Evolutionary conservation across 176 grass and related monocot genomes (phyloP).

Genomic region (Dendrocalamus sinicus): DNA sequence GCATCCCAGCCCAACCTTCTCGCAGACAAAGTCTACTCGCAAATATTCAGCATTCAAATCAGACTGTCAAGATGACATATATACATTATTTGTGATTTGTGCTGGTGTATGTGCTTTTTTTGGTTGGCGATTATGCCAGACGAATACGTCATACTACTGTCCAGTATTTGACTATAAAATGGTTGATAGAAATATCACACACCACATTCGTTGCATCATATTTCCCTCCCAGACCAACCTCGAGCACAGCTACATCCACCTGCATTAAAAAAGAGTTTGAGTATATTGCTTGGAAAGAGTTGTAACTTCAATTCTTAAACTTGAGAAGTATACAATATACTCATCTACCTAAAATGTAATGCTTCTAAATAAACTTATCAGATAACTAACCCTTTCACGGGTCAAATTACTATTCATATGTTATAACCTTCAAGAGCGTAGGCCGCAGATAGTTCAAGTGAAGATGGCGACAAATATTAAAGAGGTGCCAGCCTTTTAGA

Average conservation of each 20-base stretch:
- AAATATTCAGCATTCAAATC: conserved; percentile 30
- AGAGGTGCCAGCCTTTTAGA: not conserved
- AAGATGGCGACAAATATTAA: conserved; percentile 22
- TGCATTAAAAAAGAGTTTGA: conserved; percentile 48
- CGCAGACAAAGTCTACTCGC: conserved; percentile 2
- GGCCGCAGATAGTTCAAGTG: conserved; percentile 7
- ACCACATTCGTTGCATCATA: conserved; percentile 98
- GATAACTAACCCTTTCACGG: not conserved
- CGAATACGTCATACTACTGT: not conserved
- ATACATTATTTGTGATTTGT: not conserved
- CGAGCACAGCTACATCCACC: conserved; percentile 93
- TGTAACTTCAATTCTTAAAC: not conserved
- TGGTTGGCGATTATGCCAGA: conserved; percentile 5
- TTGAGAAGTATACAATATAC: not conserved
- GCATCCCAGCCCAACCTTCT: conserved; percentile 10
- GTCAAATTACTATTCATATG: not conserved
- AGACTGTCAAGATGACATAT: conserved; percentile 5
- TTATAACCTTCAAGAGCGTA: not conserved
- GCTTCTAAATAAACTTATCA: conserved; percentile 33
- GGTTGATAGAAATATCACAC: conserved; percentile 38
- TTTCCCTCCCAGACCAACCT: conserved; percentile 97
- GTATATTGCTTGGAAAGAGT: conserved; percentile 14
- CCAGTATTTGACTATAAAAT: conserved; percentile 19
- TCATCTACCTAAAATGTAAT: conserved; percentile 2
- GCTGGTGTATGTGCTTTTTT: conserved; percentile 27